These are phyloP conservation scores for Coix lacrymajobi DNA, from an alignment of 176 grass and related monocot genomes.

Conservation along the genomic window DNA sequence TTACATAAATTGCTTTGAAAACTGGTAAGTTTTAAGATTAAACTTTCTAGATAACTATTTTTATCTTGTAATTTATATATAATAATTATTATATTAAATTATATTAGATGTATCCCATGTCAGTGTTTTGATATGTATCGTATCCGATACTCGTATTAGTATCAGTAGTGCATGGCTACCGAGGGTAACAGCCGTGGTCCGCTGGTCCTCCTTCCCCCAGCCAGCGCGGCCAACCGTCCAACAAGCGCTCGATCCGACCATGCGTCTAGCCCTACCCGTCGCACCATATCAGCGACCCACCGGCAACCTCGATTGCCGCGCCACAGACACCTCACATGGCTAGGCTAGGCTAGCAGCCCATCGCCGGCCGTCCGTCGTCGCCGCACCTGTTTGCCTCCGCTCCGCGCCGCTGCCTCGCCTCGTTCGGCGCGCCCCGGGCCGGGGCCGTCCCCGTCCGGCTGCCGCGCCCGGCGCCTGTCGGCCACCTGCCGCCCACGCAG, in stretches of 20 bases:
- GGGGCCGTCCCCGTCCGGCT: too few relatives aligned
- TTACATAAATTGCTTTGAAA: too few relatives aligned
- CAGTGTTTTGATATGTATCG: too few relatives aligned
- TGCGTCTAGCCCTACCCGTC: too few relatives aligned
- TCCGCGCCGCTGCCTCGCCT: background rate
- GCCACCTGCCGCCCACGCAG: slow-evolving; percentile 48
- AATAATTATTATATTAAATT: too few relatives aligned
- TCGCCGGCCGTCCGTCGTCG: background rate
- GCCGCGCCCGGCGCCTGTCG: slow-evolving; percentile 37
- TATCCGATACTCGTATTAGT: too few relatives aligned
- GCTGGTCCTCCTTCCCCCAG: background rate
- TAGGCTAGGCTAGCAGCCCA: background rate
- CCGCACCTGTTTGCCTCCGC: background rate
- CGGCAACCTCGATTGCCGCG: background rate
- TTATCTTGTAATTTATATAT: too few relatives aligned
- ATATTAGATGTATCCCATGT: too few relatives aligned
- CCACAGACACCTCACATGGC: slow-evolving; percentile 31
- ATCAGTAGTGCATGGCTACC: too few relatives aligned
- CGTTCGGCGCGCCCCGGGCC: slow-evolving; percentile 17
- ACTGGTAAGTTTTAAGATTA: too few relatives aligned
- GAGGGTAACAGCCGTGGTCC: too few relatives aligned
- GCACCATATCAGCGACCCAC: background rate
- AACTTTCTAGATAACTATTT: too few relatives aligned
- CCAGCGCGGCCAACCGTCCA: background rate
- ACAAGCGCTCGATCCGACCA: background rate